Evolutionary conservation across 1,139 yeast genomes (phyloP), one percentile per base, ranked within the genome.

Genomic region (Candida tetrigidarum): DNA sequence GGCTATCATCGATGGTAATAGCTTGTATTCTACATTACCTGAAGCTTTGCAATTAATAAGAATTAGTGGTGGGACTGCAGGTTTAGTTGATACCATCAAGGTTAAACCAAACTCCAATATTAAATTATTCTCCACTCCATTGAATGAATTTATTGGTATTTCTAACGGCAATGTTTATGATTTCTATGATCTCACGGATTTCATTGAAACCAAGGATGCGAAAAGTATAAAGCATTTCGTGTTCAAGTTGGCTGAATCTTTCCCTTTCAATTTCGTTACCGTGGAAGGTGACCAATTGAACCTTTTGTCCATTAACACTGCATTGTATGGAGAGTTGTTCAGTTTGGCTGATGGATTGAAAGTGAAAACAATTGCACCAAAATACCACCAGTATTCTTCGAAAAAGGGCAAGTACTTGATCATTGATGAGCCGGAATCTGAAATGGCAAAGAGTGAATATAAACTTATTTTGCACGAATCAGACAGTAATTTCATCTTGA

Each of bases 381-480:
- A 33, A 3, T 16, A 27, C 10, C 46, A 43, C 34, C 57, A 47
- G 43, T 44, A 41, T 37, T 46, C 40, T 20, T 44, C 53, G 1
- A 41, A 46, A 5, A 37, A 42, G 9, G 35, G 43, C 30, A 29
- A 39, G 5, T 50, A 51, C 23, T 36, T 56, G 4, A 48, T 66
- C 41, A 53, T 66, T 27, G 64, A 69, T 52, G 37, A 50, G 37
- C 75, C 76, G 7, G 60, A 62, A 27, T 64, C 71, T 1, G 57
- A 62, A 37, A 55, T 48, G 15, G 53, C 64, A 0, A 55, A 65
- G 27, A 64, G 62, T 40, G 63, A 63, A 39, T 67, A 60, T 9
- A 66, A 67, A 40, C 66, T 64, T 42, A 52, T 70, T 32, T 59
- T 68, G 29, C 67, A 69, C 29, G 70, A 69, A 34, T 52, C 61